Evolutionary conservation across 106 monocot species (phyloP).

Genomic region (Alisma plantagoaquatica): DNA sequence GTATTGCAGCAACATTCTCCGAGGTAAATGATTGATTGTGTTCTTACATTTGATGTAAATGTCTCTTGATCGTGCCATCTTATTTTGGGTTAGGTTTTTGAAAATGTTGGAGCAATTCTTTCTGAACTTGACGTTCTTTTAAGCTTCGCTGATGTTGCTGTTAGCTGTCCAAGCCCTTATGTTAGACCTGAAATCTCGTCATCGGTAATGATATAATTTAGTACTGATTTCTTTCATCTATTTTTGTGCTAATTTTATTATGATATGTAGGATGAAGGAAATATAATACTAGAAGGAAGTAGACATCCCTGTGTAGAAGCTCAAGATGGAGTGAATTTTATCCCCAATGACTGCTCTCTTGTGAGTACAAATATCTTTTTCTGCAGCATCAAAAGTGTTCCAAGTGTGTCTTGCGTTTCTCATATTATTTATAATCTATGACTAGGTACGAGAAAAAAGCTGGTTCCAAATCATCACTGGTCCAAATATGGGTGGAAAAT

Average conservation of each 20-base stretch:
- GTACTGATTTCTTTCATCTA: neutral
- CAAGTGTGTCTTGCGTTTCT: neutral
- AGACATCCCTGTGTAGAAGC: constrained; percentile 99
- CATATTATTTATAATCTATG: neutral
- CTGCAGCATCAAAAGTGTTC: neutral
- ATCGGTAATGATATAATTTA: constrained; percentile 40
- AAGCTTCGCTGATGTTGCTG: constrained; percentile 88
- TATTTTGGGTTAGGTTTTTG: no score
- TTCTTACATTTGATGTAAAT: no score
- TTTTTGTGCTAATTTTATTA: neutral
- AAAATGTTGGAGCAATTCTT: constrained; percentile 46
- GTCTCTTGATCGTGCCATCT: no score
- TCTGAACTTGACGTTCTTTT: constrained; percentile 90
- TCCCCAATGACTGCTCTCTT: constrained; percentile 91
- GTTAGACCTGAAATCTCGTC: constrained; percentile 73
- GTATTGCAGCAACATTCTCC: constrained; percentile 63
- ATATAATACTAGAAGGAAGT: constrained; percentile 88
- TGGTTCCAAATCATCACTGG: constrained; percentile 99
- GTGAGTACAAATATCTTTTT: constrained; percentile 56
- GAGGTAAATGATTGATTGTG: no score
- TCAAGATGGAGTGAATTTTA: constrained; percentile 95
- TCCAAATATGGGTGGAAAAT: constrained; percentile 99
- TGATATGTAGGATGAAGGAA: constrained; percentile 67
- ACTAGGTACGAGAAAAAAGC: constrained; percentile 73
- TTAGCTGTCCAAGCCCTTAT: constrained; percentile 77